Evolutionary conservation across 1,139 yeast genomes (phyloP).

Genomic region (Pneumocystis jirovecii): DNA sequence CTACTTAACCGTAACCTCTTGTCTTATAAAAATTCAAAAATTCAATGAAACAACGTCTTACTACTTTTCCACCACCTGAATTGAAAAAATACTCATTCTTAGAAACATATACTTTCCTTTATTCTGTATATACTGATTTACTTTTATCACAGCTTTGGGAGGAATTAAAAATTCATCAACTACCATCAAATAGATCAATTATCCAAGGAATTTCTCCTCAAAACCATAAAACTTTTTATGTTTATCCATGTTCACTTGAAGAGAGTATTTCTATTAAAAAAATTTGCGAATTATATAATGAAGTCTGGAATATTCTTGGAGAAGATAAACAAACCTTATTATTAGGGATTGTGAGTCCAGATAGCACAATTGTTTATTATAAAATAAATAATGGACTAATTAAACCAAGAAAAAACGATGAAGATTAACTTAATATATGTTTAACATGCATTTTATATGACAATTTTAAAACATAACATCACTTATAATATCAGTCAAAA

Average conservation of each 20-base stretch:
- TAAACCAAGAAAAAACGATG: slow-evolving; percentile 6
- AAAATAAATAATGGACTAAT: slow-evolving; percentile 5
- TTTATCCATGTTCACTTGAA: slow-evolving; percentile 3
- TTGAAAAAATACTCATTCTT: slow-evolving; percentile 1
- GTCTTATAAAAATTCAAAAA: background rate
- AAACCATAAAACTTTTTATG: background rate
- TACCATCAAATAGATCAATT: background rate
- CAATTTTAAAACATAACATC: background rate
- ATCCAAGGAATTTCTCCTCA: background rate
- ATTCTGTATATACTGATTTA: slow-evolving; percentile 8
- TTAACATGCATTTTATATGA: background rate
- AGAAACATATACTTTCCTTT: slow-evolving; percentile 3
- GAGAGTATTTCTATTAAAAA: slow-evolving; percentile 1
- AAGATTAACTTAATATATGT: background rate
- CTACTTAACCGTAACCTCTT: no score
- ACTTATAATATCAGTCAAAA: background rate
- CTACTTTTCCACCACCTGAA: slow-evolving; percentile 3
- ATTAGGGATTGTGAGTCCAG: slow-evolving; percentile 8
- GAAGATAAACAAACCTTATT: background rate
- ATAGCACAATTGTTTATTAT: slow-evolving; percentile 10
- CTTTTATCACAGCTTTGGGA: slow-evolving; percentile 7
- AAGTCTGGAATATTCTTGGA: background rate
- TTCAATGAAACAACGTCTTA: background rate
- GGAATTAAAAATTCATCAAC: background rate
- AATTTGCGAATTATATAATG: slow-evolving; percentile 1